Base-by-base conservation (phyloP, 176 grass and related monocot genomes). In the Otatea glauca region DNA sequence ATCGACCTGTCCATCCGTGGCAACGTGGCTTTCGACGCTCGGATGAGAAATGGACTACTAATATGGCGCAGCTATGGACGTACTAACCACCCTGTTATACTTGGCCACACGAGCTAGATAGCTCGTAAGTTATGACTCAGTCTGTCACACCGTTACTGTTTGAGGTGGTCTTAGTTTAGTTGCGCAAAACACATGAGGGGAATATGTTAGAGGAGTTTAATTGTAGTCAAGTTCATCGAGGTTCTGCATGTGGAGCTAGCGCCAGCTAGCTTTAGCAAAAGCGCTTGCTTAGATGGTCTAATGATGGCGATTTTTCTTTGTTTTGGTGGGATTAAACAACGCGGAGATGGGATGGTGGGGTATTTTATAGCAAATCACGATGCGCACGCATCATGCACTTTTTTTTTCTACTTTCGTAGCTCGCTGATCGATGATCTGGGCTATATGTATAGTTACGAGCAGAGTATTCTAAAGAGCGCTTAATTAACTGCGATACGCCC, bases 161-260 rank as follows among this genome's bases (percentile, higher is more conserved):
- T 41, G 82, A 44, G 67, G 20, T 37, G 62, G 81, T 89, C 81
- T 80, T 85, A 89, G 76, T 84, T 80, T 86, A 86, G n/a, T 16
- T 70, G 21, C 12, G 75, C 68, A 15, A 55, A 78, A 64, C 75
- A 50, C 81, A 80, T 51, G 87, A 84, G 47, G 56, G 4, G 23
- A 27, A 1, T 44, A 78, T 12, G 45, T 65, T 68, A 61, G 4
- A 27, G 25, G 23, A 62, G 14, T 27, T 27, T 32, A 16, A 21
- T 23, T 25, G 18, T 60, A 53, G 35, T 18, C 45, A 20, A 50
- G 14, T 55, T 27, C 17, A 27, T 72, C 21, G 4, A 58, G 85
- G 17, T 75, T 11, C 49, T 74, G 47, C 43, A 63, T 76, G 79
- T 83, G 72, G 58, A 51, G 9, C 18, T 5, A 18, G 56, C 34